Base-by-base conservation (phyloP, 164 flowering plant genomes). In the Liquidambar formosana region DNA sequence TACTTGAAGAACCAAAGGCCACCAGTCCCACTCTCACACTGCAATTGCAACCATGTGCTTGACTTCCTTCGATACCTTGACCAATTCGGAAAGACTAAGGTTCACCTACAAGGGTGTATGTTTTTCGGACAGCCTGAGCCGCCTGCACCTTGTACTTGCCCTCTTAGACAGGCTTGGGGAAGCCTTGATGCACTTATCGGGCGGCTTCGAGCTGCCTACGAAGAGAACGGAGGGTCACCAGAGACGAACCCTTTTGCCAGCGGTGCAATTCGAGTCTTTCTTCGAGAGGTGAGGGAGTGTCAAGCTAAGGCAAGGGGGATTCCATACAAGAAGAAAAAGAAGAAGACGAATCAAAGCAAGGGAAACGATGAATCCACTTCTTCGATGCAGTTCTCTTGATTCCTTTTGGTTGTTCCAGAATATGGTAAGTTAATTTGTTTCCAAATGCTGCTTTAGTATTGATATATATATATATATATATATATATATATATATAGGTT, bases 241-340 rank as follows among this genome's bases (percentile, higher is more conserved):
- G 87, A 84, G 69, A 75, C 76, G 0, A 84, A 84, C 67, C 87
- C 87, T 63, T 84, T 84, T 27, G 87, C 85, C 0, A 73, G 73
- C 26, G 82, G 82, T 10, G 80, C 85, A 0, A 82, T 84, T 43
- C 62, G 87, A 38, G 75, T 78, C 38, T 84, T 74, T 54, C 77
- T 84, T 0, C 63, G 81, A 28, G 87, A 84, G 57, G 84, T 82
- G 61, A 78, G 78, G 68, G 87, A 84, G 69, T 74, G 74, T 49
- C 87, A 84, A 69, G 77, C 85, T 41, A 81, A 70, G 76, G 87
- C 87, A 2, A 78, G 87, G n/a, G 87, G 85, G 58, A 84, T 84
- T n/a, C 87, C 83, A 0, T 77, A 79, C 49, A 81, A 84, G 79
- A 84, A 80, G 82, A 84, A 80, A 33, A 82, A 84, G 85, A 84